Percentiles rank a stretch among this genome's conserved stretches.
phyloP scores from a whole-genome alignment of 148 eudicot genomes.

The Heliamphora exappendiculata region DNA sequence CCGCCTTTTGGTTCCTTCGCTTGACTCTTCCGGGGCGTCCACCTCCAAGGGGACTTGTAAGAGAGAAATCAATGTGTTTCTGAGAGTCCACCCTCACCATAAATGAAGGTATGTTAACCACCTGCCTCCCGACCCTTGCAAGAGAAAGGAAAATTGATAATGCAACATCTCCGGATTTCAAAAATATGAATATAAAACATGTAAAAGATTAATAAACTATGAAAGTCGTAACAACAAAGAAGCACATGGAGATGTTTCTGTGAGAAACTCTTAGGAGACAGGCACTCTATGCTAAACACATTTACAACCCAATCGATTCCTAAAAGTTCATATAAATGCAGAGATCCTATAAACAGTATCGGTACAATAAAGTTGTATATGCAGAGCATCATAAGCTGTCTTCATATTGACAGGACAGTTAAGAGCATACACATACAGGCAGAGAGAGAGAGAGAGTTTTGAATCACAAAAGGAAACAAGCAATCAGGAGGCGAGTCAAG shows the following conservation, averaged over 20 bases:
- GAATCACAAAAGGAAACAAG: neutral
- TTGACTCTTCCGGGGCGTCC: constrained; percentile 18
- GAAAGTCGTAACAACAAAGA: neutral
- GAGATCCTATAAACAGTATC: neutral
- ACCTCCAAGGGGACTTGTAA: constrained; percentile 15
- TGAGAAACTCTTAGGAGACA: neutral
- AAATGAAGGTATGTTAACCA: constrained; percentile 15
- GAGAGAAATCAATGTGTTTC: constrained; percentile 20
- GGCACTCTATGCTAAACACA: neutral
- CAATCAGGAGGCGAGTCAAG: neutral
- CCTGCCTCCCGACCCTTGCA: constrained; percentile 16
- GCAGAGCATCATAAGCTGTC: neutral
- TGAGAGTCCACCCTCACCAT: constrained; percentile 22
- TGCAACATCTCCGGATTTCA: neutral
- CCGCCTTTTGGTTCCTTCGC: constrained; percentile 16
- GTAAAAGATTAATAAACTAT: neutral
- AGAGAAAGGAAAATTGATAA: neutral
- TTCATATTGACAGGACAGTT: neutral
- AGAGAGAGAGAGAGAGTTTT: neutral
- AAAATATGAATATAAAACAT: neutral
- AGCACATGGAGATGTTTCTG: neutral
- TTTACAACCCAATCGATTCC: neutral
- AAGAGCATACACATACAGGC: neutral
- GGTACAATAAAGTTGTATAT: neutral
- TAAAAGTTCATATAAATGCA: neutral